These are phyloP conservation scores for Fusarium sp. DNA, from an alignment of 2,329 filamentous ascomycete species.

Conservation along the genomic window DNA sequence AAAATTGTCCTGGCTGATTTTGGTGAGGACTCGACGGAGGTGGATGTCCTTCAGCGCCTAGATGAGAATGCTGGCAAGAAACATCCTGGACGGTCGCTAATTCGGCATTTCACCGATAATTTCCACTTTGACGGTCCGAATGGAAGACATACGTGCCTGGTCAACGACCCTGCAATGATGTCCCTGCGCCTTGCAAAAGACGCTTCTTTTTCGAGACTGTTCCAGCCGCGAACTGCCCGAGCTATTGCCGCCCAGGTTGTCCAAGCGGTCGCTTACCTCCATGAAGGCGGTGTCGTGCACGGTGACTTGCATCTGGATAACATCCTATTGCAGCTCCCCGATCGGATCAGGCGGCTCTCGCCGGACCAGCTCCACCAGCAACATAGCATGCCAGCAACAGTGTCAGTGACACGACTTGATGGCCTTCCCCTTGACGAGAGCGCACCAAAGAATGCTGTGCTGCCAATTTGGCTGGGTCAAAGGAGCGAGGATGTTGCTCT, in stretches of 20 bases:
- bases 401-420: conserved; percentile 42
- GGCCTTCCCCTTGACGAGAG: conserved; percentile 40
- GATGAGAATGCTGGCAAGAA: conserved; percentile 27
- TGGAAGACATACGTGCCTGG: conserved; percentile 43
- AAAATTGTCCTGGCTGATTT: conserved; percentile 46
- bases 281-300: conserved; percentile 42
- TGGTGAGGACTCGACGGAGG: conserved; percentile 39
- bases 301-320: conserved; percentile 46
- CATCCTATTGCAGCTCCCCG: conserved; percentile 40
- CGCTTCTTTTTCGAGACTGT: conserved; percentile 35
- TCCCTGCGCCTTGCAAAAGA: conserved; percentile 43
- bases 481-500: conserved; percentile 40
- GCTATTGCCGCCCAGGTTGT: conserved; percentile 44
- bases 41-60: conserved; percentile 39
- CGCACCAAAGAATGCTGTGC: conserved; percentile 35
- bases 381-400: conserved; percentile 31
- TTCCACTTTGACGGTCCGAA: conserved; percentile 45
- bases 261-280: conserved; percentile 40
- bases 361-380: conserved; percentile 40
- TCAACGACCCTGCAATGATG: conserved; percentile 47
- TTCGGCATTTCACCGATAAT: conserved; percentile 40
- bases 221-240: conserved; percentile 41
- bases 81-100: conserved; percentile 37
- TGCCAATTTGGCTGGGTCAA: conserved; percentile 43
- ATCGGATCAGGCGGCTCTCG: conserved; percentile 27